Evolutionary conservation across 129 eudicot species (phyloP).

Genomic region (Arctium minus): DNA sequence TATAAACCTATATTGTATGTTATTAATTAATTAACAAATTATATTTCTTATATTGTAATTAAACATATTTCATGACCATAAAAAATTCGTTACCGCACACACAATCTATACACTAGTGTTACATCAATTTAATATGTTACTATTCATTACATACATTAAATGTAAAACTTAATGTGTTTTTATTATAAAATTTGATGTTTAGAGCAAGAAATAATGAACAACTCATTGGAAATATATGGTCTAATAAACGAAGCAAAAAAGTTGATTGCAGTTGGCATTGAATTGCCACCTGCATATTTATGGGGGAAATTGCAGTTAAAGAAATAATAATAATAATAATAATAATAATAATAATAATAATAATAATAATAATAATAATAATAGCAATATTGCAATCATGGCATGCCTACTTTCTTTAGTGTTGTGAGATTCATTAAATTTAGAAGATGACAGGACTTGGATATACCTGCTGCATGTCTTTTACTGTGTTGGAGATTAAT

Average conservation of each 20-base stretch:
- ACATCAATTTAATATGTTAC: too few relatives aligned
- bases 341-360: neutral
- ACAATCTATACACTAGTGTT: too few relatives aligned
- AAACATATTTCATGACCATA: too few relatives aligned
- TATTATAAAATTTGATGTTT: neutral
- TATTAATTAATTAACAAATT: too few relatives aligned
- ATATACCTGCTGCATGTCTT: too few relatives aligned
- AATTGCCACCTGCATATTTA: neutral
- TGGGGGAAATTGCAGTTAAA: neutral
- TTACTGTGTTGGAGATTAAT: neutral
- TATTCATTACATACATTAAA: too few relatives aligned
- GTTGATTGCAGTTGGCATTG: neutral
- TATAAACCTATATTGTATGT: too few relatives aligned
- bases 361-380: neutral
- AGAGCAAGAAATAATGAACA: neutral
- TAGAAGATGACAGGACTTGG: neutral
- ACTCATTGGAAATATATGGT: neutral
- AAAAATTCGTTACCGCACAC: too few relatives aligned
- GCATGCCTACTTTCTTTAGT: neutral
- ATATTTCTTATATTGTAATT: too few relatives aligned
- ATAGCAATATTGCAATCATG: too few relatives aligned
- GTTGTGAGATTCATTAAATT: neutral
- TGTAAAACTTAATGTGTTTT: neutral
- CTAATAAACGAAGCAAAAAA: neutral
- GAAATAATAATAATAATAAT: too few relatives aligned